Evolutionary conservation across 169 alveolate genomes (phyloP).

Genomic region (Plasmodium relictum): DNA sequence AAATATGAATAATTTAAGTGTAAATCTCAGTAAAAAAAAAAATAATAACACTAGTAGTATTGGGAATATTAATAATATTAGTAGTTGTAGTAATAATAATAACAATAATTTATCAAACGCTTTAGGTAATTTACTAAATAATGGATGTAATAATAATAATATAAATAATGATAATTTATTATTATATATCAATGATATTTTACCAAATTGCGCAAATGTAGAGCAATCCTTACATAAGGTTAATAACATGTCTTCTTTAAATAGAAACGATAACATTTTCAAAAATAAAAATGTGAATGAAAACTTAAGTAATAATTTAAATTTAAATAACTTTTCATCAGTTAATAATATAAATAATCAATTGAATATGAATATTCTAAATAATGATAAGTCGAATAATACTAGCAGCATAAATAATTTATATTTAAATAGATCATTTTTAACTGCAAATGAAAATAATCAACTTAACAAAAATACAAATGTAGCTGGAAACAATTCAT

Average conservation of each 20-base stretch:
- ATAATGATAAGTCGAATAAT: conserved; percentile 23
- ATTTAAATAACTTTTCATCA: conserved; percentile 10
- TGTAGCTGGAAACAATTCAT: conserved; percentile 12
- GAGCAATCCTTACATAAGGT: neutral
- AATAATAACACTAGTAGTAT: neutral
- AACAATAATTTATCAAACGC: conserved; percentile 20
- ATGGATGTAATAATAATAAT: conserved; percentile 6
- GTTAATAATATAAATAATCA: conserved; percentile 6
- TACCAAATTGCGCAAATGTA: conserved; percentile 35
- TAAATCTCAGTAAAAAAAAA: neutral
- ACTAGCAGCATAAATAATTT: neutral
- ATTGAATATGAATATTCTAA: conserved; percentile 25
- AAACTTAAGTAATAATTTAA: conserved; percentile 16
- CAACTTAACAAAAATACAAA: conserved; percentile 13
- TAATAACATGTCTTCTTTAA: conserved; percentile 1
- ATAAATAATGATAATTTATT: conserved; percentile 46
- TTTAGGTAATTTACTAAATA: conserved; percentile 17
- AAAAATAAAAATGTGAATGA: conserved; percentile 49
- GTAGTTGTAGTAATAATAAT: conserved; percentile 16
- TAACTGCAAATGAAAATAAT: conserved; percentile 6
- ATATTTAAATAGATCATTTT: conserved; percentile 20
- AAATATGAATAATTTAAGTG: conserved; percentile 7
- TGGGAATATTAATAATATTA: conserved; percentile 18
- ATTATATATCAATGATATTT: conserved; percentile 25
- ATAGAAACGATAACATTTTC: conserved; percentile 6